A percentile compares a stretch with the other conserved stretches of the same genome.
These are phyloP conservation scores for Teratosphaeria pseudoeucalypti DNA, from an alignment of 2,329 filamentous ascomycete species.

Conservation along the genomic window DNA sequence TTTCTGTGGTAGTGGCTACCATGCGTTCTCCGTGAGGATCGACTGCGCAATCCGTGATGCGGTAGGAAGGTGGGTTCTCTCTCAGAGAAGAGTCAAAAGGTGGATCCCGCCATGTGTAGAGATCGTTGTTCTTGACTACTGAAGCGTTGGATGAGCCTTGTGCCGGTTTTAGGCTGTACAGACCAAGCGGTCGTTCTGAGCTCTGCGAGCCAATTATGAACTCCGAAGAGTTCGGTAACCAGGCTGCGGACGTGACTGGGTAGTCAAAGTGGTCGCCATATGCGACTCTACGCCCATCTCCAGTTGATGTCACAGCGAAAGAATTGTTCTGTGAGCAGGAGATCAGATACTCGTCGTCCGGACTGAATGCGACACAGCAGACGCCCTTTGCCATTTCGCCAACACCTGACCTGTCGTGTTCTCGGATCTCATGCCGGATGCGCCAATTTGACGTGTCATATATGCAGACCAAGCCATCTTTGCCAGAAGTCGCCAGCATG, in stretches of 20 bases:
- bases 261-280: constrained; percentile 64
- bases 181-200: constrained; percentile 53
- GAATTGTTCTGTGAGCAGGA: constrained; percentile 51
- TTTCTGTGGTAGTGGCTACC: constrained; percentile 62
- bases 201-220: constrained; percentile 76
- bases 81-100: constrained; percentile 43
- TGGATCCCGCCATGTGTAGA: constrained; percentile 32
- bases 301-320: constrained; percentile 23
- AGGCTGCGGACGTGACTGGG: constrained; percentile 81
- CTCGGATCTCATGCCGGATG: constrained; percentile 41
- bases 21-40: constrained; percentile 71
- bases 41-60: constrained; percentile 76
- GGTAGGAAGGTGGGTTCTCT: constrained; percentile 47
- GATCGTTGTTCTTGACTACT: constrained; percentile 18
- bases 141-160: constrained; percentile 1
- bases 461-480: constrained; percentile 64
- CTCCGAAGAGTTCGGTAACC: constrained; percentile 65
- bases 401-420: constrained; percentile 16
- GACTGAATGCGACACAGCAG: constrained; percentile 80
- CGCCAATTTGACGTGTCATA: constrained; percentile 68
- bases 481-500: constrained; percentile 71
- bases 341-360: constrained; percentile 75
- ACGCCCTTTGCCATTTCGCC: constrained; percentile 43
- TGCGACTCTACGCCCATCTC: constrained; percentile 48
- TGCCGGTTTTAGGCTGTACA: constrained; percentile 27